phyloP scores from a whole-genome alignment of 208 protist species.

The Naegleria fowleri region DNA sequence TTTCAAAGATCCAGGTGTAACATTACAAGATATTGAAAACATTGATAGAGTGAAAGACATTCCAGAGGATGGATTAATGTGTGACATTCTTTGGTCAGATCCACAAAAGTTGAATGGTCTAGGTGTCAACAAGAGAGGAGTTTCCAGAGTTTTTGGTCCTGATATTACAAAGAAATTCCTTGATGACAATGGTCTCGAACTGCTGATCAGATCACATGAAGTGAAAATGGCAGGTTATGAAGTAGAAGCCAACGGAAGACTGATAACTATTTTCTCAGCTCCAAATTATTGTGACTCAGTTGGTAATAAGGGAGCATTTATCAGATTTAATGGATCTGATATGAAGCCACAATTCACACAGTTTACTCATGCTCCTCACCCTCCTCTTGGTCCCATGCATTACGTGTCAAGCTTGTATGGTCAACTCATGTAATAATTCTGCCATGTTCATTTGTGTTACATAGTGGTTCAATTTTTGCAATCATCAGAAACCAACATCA shows the following conservation, averaged over 20 bases:
- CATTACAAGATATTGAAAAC: constrained; percentile 87
- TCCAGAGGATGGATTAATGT: constrained; percentile 86
- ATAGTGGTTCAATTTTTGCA: no score
- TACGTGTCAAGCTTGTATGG: background rate
- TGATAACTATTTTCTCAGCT: constrained; percentile 86
- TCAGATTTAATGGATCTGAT: constrained; percentile 13
- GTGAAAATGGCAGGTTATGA: constrained; percentile 92
- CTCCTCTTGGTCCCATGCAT: constrained; percentile 1
- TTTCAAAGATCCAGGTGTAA: constrained; percentile 68
- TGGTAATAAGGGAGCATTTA: constrained; percentile 26
- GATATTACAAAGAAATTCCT: constrained; percentile 92
- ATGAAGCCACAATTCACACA: constrained; percentile 14
- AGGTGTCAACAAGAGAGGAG: constrained; percentile 85
- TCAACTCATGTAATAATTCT: background rate
- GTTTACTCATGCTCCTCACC: background rate
- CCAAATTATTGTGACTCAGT: constrained; percentile 98
- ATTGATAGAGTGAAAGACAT: constrained; percentile 86
- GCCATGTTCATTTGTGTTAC: no score
- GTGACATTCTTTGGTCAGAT: constrained; percentile 85
- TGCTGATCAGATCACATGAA: constrained; percentile 93
- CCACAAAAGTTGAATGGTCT: constrained; percentile 54
- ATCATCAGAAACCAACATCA: no score
- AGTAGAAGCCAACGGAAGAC: constrained; percentile 69
- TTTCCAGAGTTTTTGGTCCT: constrained; percentile 91
- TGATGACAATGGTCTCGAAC: constrained; percentile 80